A percentile compares a stretch with the other conserved stretches of the same genome.
Evolutionary conservation across 768 basidiomycete genomes (phyloP).

Genomic region (Antrodiella citrinella): DNA sequence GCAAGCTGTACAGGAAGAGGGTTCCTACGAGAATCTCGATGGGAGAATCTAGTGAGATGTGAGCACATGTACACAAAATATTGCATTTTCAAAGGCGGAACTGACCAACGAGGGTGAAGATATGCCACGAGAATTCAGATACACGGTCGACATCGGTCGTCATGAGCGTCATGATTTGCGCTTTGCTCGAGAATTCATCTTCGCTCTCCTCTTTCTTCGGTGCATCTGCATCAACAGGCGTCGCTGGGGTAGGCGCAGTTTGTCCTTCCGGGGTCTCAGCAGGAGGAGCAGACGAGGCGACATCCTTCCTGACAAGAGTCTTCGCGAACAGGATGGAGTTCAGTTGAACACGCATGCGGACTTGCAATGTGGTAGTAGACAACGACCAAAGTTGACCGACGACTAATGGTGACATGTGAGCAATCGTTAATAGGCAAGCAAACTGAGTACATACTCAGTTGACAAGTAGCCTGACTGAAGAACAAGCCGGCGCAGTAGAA

Average conservation of each 20-base stretch:
- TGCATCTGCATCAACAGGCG: slow-evolving; percentile 40
- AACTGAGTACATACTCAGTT: slow-evolving; percentile 30
- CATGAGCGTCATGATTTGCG: slow-evolving; percentile 93
- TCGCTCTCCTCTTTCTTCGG: slow-evolving; percentile 47
- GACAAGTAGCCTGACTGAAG: slow-evolving; percentile 32
- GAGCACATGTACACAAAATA: no score
- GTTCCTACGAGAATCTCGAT: slow-evolving; percentile 73
- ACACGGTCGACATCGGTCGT: slow-evolving; percentile 91
- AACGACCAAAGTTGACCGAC: slow-evolving; percentile 67
- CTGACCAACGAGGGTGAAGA: slow-evolving; percentile 67
- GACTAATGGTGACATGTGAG: slow-evolving; percentile 28
- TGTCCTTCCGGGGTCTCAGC: slow-evolving; percentile 15
- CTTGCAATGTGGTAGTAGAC: slow-evolving; percentile 62
- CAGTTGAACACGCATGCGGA: slow-evolving; percentile 63
- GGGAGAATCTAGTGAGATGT: slow-evolving; percentile 55
- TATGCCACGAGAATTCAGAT: slow-evolving; percentile 75
- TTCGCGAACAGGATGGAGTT: slow-evolving; percentile 83
- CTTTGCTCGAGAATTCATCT: slow-evolving; percentile 46
- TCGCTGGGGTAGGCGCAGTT: slow-evolving; percentile 2
- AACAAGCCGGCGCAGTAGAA: slow-evolving; percentile 51
- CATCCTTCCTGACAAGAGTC: slow-evolving; percentile 78
- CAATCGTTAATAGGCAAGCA: neutral
- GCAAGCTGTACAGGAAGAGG: slow-evolving; percentile 66
- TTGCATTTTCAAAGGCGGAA: no score
- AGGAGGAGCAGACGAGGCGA: slow-evolving; percentile 50